Base-by-base conservation (phyloP, 2,329 filamentous ascomycete genomes). In the Colletotrichum tofieldiae region DNA sequence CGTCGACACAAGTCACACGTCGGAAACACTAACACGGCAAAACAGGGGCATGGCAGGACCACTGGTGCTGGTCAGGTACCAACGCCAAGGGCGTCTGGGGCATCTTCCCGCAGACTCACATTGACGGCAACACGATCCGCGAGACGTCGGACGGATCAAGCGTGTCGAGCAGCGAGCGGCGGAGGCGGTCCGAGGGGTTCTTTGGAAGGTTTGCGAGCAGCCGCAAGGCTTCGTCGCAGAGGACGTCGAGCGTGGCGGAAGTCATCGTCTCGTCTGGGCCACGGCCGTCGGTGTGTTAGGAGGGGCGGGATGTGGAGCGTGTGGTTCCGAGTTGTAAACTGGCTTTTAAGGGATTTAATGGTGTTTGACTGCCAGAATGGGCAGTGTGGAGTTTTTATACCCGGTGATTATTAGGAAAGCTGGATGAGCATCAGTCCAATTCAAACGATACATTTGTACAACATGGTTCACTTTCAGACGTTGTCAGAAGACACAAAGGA, bases 61-160 rank as follows among this genome's bases (percentile, higher is more conserved):
- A 88, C 72, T 90, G 88, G 87, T 90, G 87, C 77, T 90, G 87
- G 88, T 85, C 84, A 0, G 88, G 87, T 2, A 86, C 81, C 20
- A 89, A 88, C 70, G 75, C 84, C 47, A 87, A 86, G 72, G 87
- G 87, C 5, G 87, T 85, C 78, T 85, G 83, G 80, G 88, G 88
- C 35, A 82, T 89, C 62, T 89, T 90, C 77, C 87, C 86, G 20
- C 82, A 84, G 73, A 84, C 83, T 3, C 87, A 87, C 73, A 79
- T 89, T 52, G 85, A 88, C 74, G 78, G 80, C 20, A 81, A 79
- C 60, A 84, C 86, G 32, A 75, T 89, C n/a, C 80, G 81, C 56
- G 85, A 86, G 32, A 77, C 78, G 12, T 72, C 70, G 16, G 75
- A 75, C 60, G 76, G 74, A 26, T 78, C 76, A 11, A 79, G 81